phyloP scores from a whole-genome alignment of 768 basidiomycete genomes.

The Sistotremastrum niveocremeum region DNA sequence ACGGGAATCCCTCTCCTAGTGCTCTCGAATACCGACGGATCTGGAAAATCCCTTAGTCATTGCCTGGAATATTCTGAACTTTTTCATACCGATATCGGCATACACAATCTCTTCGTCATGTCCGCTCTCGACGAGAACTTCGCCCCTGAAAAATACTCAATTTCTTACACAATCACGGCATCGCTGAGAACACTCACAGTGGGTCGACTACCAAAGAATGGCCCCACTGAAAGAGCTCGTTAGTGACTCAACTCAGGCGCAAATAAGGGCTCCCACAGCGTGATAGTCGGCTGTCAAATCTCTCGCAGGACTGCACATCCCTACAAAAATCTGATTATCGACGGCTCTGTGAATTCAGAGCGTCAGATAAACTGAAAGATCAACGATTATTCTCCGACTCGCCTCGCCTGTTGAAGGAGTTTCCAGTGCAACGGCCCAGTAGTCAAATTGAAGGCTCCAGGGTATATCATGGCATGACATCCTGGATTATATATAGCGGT shows the following conservation, averaged over 20 bases:
- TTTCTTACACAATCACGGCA: background rate
- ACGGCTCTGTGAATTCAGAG: conserved; percentile 53
- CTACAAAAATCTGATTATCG: conserved; percentile 93
- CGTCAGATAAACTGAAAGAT: background rate
- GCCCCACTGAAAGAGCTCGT: conserved; percentile 47
- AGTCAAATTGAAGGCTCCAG: conserved; percentile 88
- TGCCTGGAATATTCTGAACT: conserved; percentile 1
- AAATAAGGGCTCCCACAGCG: conserved; percentile 40
- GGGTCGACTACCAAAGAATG: conserved; percentile 89
- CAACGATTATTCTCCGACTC: conserved; percentile 9
- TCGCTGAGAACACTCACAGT: conserved; percentile 35
- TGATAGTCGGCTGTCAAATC: conserved; percentile 75
- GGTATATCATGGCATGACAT: conserved; percentile 81
- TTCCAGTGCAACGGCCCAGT: conserved; percentile 98
- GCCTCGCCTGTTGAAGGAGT: conserved; percentile 75
- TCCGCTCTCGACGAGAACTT: conserved; percentile 56
- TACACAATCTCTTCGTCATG: conserved; percentile 72
- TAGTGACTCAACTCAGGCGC: background rate
- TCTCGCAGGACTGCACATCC: conserved; percentile 93
- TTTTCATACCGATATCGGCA: conserved; percentile 54
- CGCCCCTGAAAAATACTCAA: conserved; percentile 37
- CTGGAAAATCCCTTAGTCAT: conserved; percentile 24
- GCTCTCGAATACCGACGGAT: conserved; percentile 46
- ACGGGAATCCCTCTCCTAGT: conserved; percentile 82
- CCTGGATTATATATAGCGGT: conserved; percentile 30